Conservation (phyloP, 2,329 filamentous ascomycete genomes). For the Penicillium sp. region DNA sequence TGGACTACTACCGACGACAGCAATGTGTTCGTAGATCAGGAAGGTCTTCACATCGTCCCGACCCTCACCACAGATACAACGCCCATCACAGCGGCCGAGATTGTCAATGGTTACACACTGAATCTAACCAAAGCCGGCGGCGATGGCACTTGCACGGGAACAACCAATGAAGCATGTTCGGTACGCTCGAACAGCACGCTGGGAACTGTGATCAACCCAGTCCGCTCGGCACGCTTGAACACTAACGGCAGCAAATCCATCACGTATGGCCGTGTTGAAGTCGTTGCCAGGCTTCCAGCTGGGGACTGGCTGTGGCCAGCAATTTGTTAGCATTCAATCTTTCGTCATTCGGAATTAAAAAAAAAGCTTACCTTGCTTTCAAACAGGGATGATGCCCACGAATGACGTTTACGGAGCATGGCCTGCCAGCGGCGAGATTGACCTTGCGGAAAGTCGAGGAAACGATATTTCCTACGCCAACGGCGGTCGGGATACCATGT, state of each 20-base stretch:
- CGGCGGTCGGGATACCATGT: slow-evolving; percentile 16
- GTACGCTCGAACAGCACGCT: slow-evolving; percentile 42
- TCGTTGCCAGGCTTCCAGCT: slow-evolving; percentile 50
- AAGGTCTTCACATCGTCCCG: slow-evolving; percentile 54
- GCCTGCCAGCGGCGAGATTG: slow-evolving; percentile 53
- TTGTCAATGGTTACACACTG: slow-evolving; percentile 27
- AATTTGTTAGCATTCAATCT: slow-evolving; percentile 37
- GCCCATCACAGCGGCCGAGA: slow-evolving; percentile 23
- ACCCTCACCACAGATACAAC: slow-evolving; percentile 44
- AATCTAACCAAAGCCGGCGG: slow-evolving; percentile 37
- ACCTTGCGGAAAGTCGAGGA: slow-evolving; percentile 50
- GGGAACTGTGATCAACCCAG: slow-evolving; percentile 48
- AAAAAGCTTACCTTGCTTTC: not conserved
- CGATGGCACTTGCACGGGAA: slow-evolving; percentile 43
- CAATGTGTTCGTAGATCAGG: slow-evolving; percentile 47
- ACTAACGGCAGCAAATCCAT: slow-evolving; percentile 48
- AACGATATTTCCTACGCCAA: slow-evolving; percentile 30
- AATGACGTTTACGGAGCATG: slow-evolving; percentile 47
- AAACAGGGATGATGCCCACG: slow-evolving; percentile 49
- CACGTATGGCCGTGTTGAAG: slow-evolving; percentile 51
- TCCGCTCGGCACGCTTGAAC: slow-evolving; percentile 48
- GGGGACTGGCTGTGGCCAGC: slow-evolving; percentile 56
- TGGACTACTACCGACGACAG: slow-evolving; percentile 49
- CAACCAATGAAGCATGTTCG: slow-evolving; percentile 31
- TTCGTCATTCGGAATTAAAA: not conserved